Base-by-base conservation (phyloP, 2,329 filamentous ascomycete species). In the Pseudopithomyces chartarum region DNA sequence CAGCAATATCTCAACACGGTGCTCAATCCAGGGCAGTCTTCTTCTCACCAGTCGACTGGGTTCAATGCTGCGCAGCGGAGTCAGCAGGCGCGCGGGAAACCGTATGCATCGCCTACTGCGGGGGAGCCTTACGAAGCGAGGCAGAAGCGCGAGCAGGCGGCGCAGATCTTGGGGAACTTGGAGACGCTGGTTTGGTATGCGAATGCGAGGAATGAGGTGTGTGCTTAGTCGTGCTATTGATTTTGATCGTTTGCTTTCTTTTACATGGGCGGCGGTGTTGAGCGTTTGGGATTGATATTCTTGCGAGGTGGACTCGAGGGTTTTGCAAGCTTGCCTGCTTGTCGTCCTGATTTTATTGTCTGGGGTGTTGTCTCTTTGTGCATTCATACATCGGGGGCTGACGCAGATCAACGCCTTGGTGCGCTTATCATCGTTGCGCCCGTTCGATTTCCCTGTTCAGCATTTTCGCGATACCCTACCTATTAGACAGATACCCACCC, bases 131-230 rank as follows among this genome's bases (percentile, higher is more conserved):
- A 67, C 52, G 70, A 73, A 34, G 39, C 54, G 33, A 63, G 69
- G 4, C 65, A 74, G 55, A 40, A 47, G 10, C 59, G 75, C 1
- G 59, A 70, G 19, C 60, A 71, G 39, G 76, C 76, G 0, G 73
- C 67, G 0, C 48, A 57, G 15, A 70, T 76, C 33, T 55, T 78
- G 1, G 71, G 71, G 40, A 75, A 64, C 45, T 61, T 61, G 10
- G 76, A 78, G 59, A 59, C 77, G 70, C 48, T 78, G 34, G 66
- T 76, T 11, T 76, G 75, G 73, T 68, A 66, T 43, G 60, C 66
- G 32, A 59, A 53, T 7, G 64, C 56, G 23, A 46, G 73, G 47
- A 66, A 75, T 29, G 75, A 78, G 71, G 75, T 77, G 54, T 12
- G 61, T 61, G 12, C 6, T 33, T 5, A 44, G 22, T 23, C 6